A percentile compares a stretch with the other conserved stretches of the same genome.
Evolutionary conservation across 2,329 filamentous ascomycete species (phyloP).

Genomic region (Paecilomyces niveus): DNA sequence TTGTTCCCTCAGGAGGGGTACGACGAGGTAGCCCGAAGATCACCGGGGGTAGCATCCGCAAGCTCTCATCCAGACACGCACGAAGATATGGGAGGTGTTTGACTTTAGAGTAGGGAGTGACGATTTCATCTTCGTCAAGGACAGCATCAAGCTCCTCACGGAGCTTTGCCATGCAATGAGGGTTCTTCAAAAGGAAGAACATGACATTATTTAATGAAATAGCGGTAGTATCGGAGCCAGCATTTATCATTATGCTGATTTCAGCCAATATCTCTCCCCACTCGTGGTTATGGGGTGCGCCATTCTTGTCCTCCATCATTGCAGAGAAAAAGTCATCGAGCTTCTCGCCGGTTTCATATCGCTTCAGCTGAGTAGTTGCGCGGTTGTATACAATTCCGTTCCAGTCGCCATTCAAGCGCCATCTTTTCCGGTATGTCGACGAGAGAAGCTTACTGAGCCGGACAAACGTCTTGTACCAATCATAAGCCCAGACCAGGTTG

Average conservation of each 20-base stretch:
- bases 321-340: slow-evolving; percentile 51
- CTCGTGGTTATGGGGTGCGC: slow-evolving; percentile 38
- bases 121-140: neutral
- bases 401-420: slow-evolving; percentile 13
- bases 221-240: slow-evolving; percentile 4
- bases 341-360: slow-evolving; percentile 38
- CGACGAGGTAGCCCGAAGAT: neutral
- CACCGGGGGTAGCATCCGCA: neutral
- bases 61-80: neutral
- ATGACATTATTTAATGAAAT: neutral
- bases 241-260: slow-evolving; percentile 16
- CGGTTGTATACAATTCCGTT: slow-evolving; percentile 1
- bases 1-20: neutral
- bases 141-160: neutral
- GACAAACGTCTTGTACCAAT: slow-evolving; percentile 12
- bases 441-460: slow-evolving; percentile 12
- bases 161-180: neutral
- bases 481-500: slow-evolving; percentile 16
- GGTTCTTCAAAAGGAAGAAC: neutral
- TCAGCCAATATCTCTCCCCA: slow-evolving; percentile 51
- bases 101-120: neutral
- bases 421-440: slow-evolving; percentile 11
- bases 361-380: too few relatives aligned
- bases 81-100: neutral
- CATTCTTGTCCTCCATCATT: slow-evolving; percentile 43